Evolutionary conservation across 192 early-diverging fungal genomes (phyloP).

Genomic region (Gryganskiella cystojenkinii): DNA sequence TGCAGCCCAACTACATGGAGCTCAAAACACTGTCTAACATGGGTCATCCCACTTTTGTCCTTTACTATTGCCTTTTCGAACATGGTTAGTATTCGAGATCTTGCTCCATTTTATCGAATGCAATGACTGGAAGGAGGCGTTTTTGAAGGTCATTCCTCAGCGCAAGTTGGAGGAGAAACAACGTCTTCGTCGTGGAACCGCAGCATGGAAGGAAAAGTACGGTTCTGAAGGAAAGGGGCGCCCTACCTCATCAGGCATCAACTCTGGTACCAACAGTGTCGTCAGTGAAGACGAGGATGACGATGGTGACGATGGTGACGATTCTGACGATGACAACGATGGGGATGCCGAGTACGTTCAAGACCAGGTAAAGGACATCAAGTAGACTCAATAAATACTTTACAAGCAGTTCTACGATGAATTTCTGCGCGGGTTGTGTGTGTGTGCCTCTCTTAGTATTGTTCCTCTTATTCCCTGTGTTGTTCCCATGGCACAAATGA

Average conservation of each 20-base stretch:
- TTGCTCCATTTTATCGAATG: slow-evolving; percentile 81
- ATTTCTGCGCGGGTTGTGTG: too few relatives aligned
- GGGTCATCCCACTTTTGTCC: background rate
- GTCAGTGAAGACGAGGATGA: slow-evolving; percentile 12
- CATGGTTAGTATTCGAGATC: slow-evolving; percentile 89
- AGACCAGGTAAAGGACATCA: background rate
- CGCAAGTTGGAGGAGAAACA: slow-evolving; percentile 79
- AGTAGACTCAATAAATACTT: too few relatives aligned
- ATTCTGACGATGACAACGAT: background rate
- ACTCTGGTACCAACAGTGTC: slow-evolving; percentile 28
- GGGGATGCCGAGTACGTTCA: background rate
- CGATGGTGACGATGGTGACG: slow-evolving; percentile 4
- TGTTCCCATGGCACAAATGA: too few relatives aligned
- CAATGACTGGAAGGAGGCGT: slow-evolving; percentile 87
- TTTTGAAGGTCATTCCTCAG: slow-evolving; percentile 91
- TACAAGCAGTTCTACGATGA: too few relatives aligned
- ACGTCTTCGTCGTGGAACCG: slow-evolving; percentile 28
- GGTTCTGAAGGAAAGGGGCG: background rate
- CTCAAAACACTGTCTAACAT: background rate
- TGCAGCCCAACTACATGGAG: background rate
- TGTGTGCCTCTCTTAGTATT: too few relatives aligned
- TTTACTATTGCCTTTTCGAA: background rate
- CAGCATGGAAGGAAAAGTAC: slow-evolving; percentile 29
- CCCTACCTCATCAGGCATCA: background rate
- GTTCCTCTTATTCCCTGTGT: too few relatives aligned